These are phyloP conservation scores for Sphaerobolus stellatus DNA, from an alignment of 1,284 basidiomycete species.

Conservation along the genomic window DNA sequence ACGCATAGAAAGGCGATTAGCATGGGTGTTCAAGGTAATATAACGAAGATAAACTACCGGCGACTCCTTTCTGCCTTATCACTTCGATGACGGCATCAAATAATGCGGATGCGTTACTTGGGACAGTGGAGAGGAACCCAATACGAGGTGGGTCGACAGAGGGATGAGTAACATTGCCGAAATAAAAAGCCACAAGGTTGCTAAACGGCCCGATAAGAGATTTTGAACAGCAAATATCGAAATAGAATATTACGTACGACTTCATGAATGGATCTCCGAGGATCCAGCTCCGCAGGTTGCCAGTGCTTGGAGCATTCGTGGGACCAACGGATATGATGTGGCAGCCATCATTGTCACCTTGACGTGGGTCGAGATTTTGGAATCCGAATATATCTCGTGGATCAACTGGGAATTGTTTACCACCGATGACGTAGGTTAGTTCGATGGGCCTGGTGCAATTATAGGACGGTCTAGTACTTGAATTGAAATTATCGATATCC, in stretches of 20 bases:
- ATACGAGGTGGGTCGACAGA: slow-evolving; percentile 62
- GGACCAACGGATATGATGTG: slow-evolving; percentile 13
- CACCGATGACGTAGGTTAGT: slow-evolving; percentile 13
- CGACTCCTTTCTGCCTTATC: too few relatives aligned
- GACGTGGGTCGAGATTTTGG: slow-evolving; percentile 33
- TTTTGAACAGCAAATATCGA: background rate
- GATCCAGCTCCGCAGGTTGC: slow-evolving; percentile 16
- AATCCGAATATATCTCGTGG: slow-evolving; percentile 10
- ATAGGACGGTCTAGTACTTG: background rate
- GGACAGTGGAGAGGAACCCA: slow-evolving; percentile 67
- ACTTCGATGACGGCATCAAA: slow-evolving; percentile 40
- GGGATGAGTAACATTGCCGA: slow-evolving; percentile 62
- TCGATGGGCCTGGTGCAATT: background rate
- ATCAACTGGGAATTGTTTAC: slow-evolving; percentile 14
- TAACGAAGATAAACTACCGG: too few relatives aligned
- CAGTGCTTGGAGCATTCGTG: slow-evolving; percentile 50
- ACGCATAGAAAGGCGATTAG: too few relatives aligned
- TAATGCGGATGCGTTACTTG: slow-evolving; percentile 43
- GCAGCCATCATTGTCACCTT: slow-evolving; percentile 18
- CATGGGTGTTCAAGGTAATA: too few relatives aligned
- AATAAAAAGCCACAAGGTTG: slow-evolving; percentile 57
- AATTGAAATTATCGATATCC: background rate
- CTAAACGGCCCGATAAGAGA: slow-evolving; percentile 27
- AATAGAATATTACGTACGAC: background rate
- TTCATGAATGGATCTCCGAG: slow-evolving; percentile 7